Percentiles rank a stretch among this genome's conserved stretches.
phyloP scores from a whole-genome alignment of 108 stramenopile genomes.

The Fragilariopsis cylindrus region DNA sequence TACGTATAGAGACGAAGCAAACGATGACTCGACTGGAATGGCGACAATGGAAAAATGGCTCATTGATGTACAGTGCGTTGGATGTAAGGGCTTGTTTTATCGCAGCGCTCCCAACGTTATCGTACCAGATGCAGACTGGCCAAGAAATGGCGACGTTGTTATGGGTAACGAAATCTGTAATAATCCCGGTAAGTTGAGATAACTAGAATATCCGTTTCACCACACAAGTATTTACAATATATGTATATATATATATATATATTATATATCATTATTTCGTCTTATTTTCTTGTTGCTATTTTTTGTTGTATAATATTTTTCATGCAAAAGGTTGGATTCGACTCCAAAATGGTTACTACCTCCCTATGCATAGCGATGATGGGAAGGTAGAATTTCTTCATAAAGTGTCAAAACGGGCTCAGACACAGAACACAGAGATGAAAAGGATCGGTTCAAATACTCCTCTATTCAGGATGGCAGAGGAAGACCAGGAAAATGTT shows the following conservation, averaged over 20 bases:
- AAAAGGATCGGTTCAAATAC: constrained; percentile 73
- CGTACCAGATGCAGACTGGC: constrained; percentile 92
- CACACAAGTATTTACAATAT: background rate
- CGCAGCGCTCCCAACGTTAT: constrained; percentile 79
- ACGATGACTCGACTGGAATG: constrained; percentile 56
- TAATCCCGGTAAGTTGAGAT: constrained; percentile 57
- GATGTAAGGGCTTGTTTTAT: constrained; percentile 84
- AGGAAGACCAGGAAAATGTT: constrained; percentile 29
- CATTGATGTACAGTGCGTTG: constrained; percentile 85
- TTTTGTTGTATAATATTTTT: too few relatives aligned
- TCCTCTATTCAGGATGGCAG: constrained; percentile 56
- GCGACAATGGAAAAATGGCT: constrained; percentile 83
- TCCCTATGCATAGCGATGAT: constrained; percentile 83
- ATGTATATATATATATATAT: background rate
- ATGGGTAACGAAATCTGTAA: constrained; percentile 80
- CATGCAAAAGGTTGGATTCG: constrained; percentile 71
- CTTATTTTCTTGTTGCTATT: background rate
- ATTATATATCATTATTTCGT: background rate
- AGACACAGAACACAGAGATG: constrained; percentile 70
- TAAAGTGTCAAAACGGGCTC: constrained; percentile 70
- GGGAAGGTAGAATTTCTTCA: constrained; percentile 69
- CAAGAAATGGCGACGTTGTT: constrained; percentile 88
- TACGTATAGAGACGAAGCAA: constrained; percentile 50
- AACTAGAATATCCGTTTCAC: background rate
- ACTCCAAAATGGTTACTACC: constrained; percentile 89